A percentile compares a stretch with the other conserved stretches of the same genome.
Evolutionary conservation across 73 alveolate species (phyloP).

Genomic region (Blepharisma japonicum): DNA sequence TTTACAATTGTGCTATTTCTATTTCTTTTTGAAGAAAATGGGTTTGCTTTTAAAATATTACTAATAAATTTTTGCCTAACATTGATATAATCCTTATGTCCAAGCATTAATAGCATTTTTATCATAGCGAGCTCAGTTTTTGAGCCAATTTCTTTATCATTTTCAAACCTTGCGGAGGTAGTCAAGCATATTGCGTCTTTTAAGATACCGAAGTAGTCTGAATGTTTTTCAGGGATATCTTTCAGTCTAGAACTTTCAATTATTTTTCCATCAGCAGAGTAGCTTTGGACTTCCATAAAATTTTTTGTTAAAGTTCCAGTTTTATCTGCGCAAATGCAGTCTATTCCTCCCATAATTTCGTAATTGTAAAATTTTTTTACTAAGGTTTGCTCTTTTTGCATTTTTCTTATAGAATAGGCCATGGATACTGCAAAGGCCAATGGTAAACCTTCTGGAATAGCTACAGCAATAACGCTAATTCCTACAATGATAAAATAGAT

Average conservation of each 20-base stretch:
- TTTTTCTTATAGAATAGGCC: constrained; percentile 81
- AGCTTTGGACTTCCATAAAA: constrained; percentile 52
- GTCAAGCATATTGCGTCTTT: constrained; percentile 9
- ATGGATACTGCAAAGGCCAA: constrained; percentile 83
- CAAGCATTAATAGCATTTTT: background rate
- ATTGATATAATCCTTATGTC: constrained; percentile 13
- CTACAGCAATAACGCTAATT: constrained; percentile 73
- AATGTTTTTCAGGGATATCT: background rate
- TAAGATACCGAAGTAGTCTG: background rate
- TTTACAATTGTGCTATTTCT: constrained; percentile 59
- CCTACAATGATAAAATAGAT: constrained; percentile 73
- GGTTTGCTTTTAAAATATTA: constrained; percentile 45
- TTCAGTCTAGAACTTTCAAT: background rate
- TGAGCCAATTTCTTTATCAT: background rate
- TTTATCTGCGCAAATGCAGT: constrained; percentile 89
- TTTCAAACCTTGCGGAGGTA: constrained; percentile 8
- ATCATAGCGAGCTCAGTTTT: constrained; percentile 29
- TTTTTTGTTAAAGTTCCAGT: constrained; percentile 87
- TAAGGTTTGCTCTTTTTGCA: constrained; percentile 73
- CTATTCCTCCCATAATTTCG: constrained; percentile 95
- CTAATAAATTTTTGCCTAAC: constrained; percentile 35
- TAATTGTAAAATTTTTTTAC: constrained; percentile 85
- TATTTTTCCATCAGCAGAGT: constrained; percentile 24
- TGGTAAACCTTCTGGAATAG: constrained; percentile 95
- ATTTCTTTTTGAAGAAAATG: constrained; percentile 71